Evolutionary conservation across 164 flowering plant genomes (phyloP).

Genomic region (Magnolia sinica): DNA sequence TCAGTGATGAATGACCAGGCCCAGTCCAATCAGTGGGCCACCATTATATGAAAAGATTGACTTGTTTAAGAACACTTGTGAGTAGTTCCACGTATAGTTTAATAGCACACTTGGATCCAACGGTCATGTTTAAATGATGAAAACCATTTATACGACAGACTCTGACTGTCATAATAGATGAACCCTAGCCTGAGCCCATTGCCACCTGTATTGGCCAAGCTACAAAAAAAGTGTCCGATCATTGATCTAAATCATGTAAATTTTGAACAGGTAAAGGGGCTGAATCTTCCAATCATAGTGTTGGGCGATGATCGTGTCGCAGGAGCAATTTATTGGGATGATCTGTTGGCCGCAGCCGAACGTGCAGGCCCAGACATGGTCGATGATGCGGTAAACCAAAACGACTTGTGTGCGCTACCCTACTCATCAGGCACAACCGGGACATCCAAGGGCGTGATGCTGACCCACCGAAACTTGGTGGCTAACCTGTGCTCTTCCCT

Average conservation of each 20-base stretch:
- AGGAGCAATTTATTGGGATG: conserved; percentile 60
- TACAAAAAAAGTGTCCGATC: too few species aligned
- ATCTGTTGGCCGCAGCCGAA: conserved; percentile 67
- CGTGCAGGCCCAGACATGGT: conserved; percentile 29
- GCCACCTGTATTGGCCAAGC: background rate
- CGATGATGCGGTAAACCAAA: conserved; percentile 38
- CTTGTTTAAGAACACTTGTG: too few species aligned
- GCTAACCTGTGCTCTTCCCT: conserved; percentile 90
- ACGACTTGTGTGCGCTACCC: conserved; percentile 88
- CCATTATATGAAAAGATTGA: too few species aligned
- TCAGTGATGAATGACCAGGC: too few species aligned
- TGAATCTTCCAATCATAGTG: conserved; percentile 55
- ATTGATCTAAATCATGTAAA: too few species aligned
- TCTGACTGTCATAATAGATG: too few species aligned
- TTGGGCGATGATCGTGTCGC: conserved; percentile 54
- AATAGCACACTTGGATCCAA: too few species aligned
- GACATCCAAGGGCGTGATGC: conserved; percentile 88
- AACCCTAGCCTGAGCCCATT: too few species aligned
- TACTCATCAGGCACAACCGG: conserved; percentile 99
- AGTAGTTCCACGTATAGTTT: too few species aligned
- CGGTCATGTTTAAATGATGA: too few species aligned
- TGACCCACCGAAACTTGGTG: conserved; percentile 76
- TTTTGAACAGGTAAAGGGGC: conserved; percentile 55
- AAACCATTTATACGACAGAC: too few species aligned
- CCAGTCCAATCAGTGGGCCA: too few species aligned